Evolutionary conservation across 2,329 filamentous ascomycete genomes (phyloP), one percentile per base, ranked within the genome.

Genomic region (Plectosphaerella sp.): DNA sequence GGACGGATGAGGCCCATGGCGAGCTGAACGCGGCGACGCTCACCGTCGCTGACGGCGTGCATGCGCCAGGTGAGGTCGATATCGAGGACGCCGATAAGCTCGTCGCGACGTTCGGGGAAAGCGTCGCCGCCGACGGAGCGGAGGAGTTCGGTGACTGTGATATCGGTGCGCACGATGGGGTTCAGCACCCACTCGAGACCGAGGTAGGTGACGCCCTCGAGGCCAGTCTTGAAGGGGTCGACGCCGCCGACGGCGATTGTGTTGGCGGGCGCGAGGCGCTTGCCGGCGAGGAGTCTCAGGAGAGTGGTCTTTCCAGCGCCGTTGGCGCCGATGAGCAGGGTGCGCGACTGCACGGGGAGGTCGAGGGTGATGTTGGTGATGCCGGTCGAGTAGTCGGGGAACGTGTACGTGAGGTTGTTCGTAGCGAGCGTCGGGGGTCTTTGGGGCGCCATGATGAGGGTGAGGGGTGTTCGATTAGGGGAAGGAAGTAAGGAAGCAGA

Each of bases 141-240:
- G 24, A 99, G 83, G 6, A 99, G 83, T 59, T 95, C 92, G 4
- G 80, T 82, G 4, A 99, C 93, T 54, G 90, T 91, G 60, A 99
- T 96, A 70, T 99, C 94, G 28, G 88, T 95, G 49, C 93, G 88
- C 47, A 97, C 94, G 62, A 97, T 96, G 47, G 89, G 90, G 75
- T 97, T 97, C 10, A 99, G 82, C 3, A 97, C 94, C 94, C 94
- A 99, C 77, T 99, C 94, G 1, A 97, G 83, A 1, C 94, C 94
- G 8, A 99, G 87, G 71, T 99, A 99, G 20, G 93, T 97, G 33
- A 99, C 93, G 56, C 94, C 94, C 72, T 96, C 89, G 25, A 97
- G 83, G 11, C 87, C 84, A 36, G 91, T 82, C 68, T 90, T 88
- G 82, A 99, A 99, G 9, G 94, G 94, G 71, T 99, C 94, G 47